Conservation (phyloP, 257 asterid species). For the Scutellaria baicalensis region DNA sequence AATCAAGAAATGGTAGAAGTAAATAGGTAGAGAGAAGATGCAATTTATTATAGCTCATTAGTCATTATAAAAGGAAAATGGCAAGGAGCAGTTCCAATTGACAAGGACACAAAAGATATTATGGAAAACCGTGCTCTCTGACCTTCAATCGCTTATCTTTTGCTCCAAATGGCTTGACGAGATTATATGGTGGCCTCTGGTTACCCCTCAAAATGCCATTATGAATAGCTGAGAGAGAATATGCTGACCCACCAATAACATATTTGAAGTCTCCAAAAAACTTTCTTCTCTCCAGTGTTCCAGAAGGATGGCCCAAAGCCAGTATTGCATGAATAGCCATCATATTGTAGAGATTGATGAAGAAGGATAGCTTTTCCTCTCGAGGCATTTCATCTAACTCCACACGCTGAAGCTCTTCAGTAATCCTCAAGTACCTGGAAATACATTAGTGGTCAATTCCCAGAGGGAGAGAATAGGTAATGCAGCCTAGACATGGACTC, state of each 20-base stretch:
- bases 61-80: not conserved
- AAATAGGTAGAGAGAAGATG: not conserved
- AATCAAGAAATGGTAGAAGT: not conserved
- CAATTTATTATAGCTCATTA: not conserved
- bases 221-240: conserved; percentile 74
- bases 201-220: conserved; percentile 86
- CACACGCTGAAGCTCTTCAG: conserved; percentile 89
- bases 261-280: conserved; percentile 81
- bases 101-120: not conserved
- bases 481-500: not conserved
- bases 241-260: conserved; percentile 83
- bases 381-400: conserved; percentile 54
- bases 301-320: conserved; percentile 67
- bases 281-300: conserved; percentile 66
- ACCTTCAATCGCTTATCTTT: conserved; percentile 64
- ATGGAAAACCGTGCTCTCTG: conserved; percentile 2
- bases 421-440: conserved; percentile 70
- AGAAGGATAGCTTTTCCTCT: conserved; percentile 85
- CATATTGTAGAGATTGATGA: conserved; percentile 64
- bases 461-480: not conserved
- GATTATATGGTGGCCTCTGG: conserved; percentile 89
- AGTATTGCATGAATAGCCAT: conserved; percentile 47
- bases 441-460: not conserved
- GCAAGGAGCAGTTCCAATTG: not conserved
- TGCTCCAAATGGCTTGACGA: conserved; percentile 59